These are phyloP conservation scores for Atractiella rhizophila DNA, from an alignment of 768 basidiomycete species.

Conservation along the genomic window DNA sequence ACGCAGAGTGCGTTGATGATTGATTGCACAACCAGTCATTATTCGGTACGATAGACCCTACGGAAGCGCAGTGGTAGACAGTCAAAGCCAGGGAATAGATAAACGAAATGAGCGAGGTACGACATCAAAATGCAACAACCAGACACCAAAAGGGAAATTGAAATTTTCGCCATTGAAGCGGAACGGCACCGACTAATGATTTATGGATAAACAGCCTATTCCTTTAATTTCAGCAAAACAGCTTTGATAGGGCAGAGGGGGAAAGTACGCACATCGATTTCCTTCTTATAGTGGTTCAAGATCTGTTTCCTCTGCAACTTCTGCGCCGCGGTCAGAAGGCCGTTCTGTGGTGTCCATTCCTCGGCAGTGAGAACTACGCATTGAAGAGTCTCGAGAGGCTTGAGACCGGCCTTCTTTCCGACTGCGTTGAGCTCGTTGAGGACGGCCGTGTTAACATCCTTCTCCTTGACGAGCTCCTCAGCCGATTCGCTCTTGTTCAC, in stretches of 20 bases:
- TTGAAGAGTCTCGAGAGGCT: slow-evolving; percentile 41
- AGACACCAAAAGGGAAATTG: no score
- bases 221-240: no score
- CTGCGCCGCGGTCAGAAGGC: slow-evolving; percentile 69
- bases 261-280: slow-evolving; percentile 6
- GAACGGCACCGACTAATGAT: no score
- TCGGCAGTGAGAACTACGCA: slow-evolving; percentile 52
- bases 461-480: not conserved
- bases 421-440: slow-evolving; percentile 49
- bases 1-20: no score
- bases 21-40: no score
- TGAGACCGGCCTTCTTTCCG: slow-evolving; percentile 69
- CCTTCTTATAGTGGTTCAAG: not conserved
- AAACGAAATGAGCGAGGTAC: no score
- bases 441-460: slow-evolving; percentile 21
- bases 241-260: not conserved
- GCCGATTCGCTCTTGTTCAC: slow-evolving; percentile 5
- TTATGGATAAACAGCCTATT: no score
- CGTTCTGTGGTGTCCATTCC: slow-evolving; percentile 79
- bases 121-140: no score
- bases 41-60: no score
- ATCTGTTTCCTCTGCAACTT: slow-evolving; percentile 35
- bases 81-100: no score
- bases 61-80: no score
- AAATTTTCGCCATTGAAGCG: no score